These are phyloP conservation scores for Daldinia bambusicola DNA, from an alignment of 495 filamentous ascomycete species.

Conservation along the genomic window DNA sequence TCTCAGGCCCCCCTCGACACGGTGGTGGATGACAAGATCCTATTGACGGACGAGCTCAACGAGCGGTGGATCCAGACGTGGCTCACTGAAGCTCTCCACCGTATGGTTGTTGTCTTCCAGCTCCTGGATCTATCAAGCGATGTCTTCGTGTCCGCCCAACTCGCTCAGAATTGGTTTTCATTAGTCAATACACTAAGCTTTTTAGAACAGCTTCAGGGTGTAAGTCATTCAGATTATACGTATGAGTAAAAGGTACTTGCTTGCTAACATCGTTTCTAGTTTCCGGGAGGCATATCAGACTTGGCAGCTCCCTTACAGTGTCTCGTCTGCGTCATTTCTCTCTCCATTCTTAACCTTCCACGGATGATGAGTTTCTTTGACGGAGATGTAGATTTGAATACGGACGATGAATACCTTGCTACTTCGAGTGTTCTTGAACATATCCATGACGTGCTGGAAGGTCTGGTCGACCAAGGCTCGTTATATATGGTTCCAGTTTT, in stretches of 20 bases:
- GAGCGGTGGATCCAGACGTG: slow-evolving; percentile 69
- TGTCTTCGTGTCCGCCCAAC: slow-evolving; percentile 65
- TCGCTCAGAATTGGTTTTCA: slow-evolving; percentile 76
- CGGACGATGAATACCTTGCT: slow-evolving; percentile 66
- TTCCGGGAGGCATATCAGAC: slow-evolving; percentile 55
- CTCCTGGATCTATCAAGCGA: slow-evolving; percentile 66
- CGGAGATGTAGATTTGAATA: slow-evolving; percentile 53
- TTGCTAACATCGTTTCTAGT: slow-evolving; percentile 49
- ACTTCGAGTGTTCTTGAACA: slow-evolving; percentile 69
- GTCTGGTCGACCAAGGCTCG: slow-evolving; percentile 56
- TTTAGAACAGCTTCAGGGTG: slow-evolving; percentile 66
- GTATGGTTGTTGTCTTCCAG: slow-evolving; percentile 77
- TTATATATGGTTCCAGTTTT: slow-evolving; percentile 70
- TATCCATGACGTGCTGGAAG: slow-evolving; percentile 70
- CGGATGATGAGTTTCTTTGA: slow-evolving; percentile 56
- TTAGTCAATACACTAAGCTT: slow-evolving; percentile 73
- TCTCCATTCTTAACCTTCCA: slow-evolving; percentile 77
- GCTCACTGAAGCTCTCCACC: slow-evolving; percentile 74
- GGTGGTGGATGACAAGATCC: slow-evolving; percentile 40
- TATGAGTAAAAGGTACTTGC: background rate
- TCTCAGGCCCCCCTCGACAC: slow-evolving; percentile 44
- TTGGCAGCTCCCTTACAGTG: slow-evolving; percentile 71
- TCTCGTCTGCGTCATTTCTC: slow-evolving; percentile 75
- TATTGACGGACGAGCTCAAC: slow-evolving; percentile 62
- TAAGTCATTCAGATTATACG: slow-evolving; percentile 50